Base-by-base conservation (phyloP, 2,329 filamentous ascomycete genomes). In the Colletotrichum musicola region DNA sequence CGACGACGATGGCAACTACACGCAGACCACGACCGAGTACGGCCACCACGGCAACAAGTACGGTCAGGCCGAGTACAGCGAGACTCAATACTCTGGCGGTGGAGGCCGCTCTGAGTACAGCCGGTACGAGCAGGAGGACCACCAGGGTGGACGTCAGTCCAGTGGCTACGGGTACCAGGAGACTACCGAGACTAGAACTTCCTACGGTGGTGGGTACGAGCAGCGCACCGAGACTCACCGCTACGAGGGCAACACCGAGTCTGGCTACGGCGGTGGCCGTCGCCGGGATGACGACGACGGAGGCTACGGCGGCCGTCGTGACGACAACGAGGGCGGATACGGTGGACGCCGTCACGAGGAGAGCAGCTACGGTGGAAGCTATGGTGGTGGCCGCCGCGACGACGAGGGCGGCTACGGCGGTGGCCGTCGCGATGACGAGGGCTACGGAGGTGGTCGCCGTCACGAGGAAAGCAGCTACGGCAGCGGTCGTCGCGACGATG, bases 1-100 rank as follows among this genome's bases (percentile, higher is more conserved):
- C 50, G 84, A 85, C 46, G 80, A 86, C 6, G 87, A 92, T 64
- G 89, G 88, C 22, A 89, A 87, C 6, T 88, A 89, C 77, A 87
- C 84, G 4, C 84, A 90, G 74, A 87, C 83, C 6, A 85, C 88
- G 71, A 87, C 85, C 13, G 87, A 93, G 77, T 89, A 90, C 70
- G 89, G 87, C 35, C 88, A 83, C 62, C 84, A 85, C 10, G 84
- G 84, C 20, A 80, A 85, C 71, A 84, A 85, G 55, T 90, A 90
- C 72, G 89, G 86, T 7, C 86, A 91, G 74, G 88, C 89, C 12
- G 80, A 90, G 75, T 86, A 88, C 73, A 85, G 82, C 38, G 81
- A 89, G 74, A 92, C 88, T 7, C 82, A 86, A 62, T 88, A 88
- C 69, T 80, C 84, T 18, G 82, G 85, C 62, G 90, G 90, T 57